Evolutionary conservation across 225 moss, liverwort and hornwort genomes (phyloP), one percentile per base, ranked within the genome.

Genomic region (Anthoceros angustus): DNA sequence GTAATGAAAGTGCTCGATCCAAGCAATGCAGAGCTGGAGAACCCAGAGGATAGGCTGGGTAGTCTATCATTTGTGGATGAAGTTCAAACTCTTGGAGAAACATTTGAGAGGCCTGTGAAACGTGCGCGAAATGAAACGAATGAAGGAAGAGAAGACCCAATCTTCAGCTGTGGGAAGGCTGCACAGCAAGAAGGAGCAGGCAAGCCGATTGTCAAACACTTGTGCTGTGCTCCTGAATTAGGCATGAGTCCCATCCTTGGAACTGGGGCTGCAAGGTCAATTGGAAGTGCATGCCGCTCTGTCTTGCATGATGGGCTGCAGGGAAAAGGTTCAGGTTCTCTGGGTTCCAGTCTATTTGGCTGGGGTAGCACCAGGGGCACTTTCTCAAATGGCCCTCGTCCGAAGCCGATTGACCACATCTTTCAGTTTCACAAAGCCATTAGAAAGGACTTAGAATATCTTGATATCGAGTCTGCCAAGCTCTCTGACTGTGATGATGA

Each of bases 401-500:
- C 91, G 25, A 95, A 95, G 72, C 94, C 94, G 61, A 95, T 95
- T 72, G 94, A 95, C 62, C 94, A 95, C 70, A 95, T 95, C 63
- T 95, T 95, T 72, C 94, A 95, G 80, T 95, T 95, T 72, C 94
- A 95, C 69, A 95, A 95, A 76, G 94, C 94, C 62, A 95, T 95
- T 62, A 81, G 90, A 67, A 95, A 95, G 73, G 94, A 95, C 65
- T 74, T 95, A 39, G 90, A 95, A 75, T 95, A 95, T 64, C 68
- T 95, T 60, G 94, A 95, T 79, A 80, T 80, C 32, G 90, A 90
- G 74, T 95, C 94, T 63, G 94, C 86, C 46, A 86, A 80, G 69
- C 77, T 95, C 65, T 80, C 85, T 64, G 88, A 95, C 72, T 95
- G 94, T 67, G 84, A 82, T 50, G 90, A 95, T 63, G 94, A 95